phyloP scores from a whole-genome alignment of 257 asterid species.

The Petrea volubilis region DNA sequence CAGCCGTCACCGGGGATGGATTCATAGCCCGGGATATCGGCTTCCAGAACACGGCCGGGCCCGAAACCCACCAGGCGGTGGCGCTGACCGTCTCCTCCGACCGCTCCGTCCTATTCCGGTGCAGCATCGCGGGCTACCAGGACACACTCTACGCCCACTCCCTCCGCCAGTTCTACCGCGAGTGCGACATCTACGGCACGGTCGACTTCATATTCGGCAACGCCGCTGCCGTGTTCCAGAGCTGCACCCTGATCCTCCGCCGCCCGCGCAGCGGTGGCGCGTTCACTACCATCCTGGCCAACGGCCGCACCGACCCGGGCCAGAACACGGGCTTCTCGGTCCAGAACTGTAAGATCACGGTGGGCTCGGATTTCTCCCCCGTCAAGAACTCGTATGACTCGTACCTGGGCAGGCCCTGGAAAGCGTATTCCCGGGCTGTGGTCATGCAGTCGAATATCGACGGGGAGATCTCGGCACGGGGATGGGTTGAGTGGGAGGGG shows the following conservation, averaged over 20 bases:
- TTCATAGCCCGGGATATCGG: constrained; percentile 77
- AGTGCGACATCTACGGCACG: constrained; percentile 77
- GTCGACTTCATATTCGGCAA: constrained; percentile 73
- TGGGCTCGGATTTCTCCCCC: constrained; percentile 40
- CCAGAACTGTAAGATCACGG: constrained; percentile 52
- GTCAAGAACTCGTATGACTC: constrained; percentile 30
- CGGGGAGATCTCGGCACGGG: constrained; percentile 39
- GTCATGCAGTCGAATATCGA: constrained; percentile 70
- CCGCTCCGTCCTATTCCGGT: constrained; percentile 54
- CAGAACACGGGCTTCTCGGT: constrained; percentile 70
- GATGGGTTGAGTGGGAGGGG: constrained; percentile 81
- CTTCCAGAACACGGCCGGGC: constrained; percentile 72
- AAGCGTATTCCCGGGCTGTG: constrained; percentile 54
- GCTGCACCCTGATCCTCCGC: constrained; percentile 50
- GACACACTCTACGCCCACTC: constrained; percentile 68
- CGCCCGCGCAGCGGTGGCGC: constrained; percentile 43
- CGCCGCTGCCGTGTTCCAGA: constrained; percentile 71
- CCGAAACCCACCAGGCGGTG: constrained; percentile 52
- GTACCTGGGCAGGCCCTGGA: constrained; percentile 74
- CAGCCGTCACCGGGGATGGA: constrained; percentile 66
- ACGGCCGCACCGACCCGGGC: constrained; percentile 65
- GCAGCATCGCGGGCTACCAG: constrained; percentile 67
- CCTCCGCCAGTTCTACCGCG: constrained; percentile 75
- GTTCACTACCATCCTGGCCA: constrained; percentile 58
- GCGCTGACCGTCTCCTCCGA: constrained; percentile 63